Percentiles rank a stretch among this genome's conserved stretches.
Conservation (phyloP, 139 green algal species). For the Gonium pectorale region DNA sequence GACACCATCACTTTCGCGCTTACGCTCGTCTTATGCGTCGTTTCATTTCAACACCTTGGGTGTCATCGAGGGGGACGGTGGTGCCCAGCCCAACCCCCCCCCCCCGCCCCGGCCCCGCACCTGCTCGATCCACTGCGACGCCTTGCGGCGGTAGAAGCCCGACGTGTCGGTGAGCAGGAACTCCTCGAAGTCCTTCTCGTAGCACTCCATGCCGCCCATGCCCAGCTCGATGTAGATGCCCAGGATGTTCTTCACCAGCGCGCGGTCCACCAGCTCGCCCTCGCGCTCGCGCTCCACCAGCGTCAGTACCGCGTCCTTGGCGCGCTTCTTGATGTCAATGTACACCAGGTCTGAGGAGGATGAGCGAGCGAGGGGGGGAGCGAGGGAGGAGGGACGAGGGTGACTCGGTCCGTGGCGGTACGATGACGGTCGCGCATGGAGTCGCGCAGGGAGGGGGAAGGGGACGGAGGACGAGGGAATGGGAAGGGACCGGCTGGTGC, state of each 20-base stretch:
- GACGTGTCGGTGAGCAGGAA: conserved; percentile 84
- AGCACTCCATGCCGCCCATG: conserved; percentile 93
- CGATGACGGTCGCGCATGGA: no score
- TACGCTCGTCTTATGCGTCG: no score
- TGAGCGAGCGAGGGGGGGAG: not conserved
- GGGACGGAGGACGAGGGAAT: no score
- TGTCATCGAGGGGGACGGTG: no score
- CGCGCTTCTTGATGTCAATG: conserved; percentile 74
- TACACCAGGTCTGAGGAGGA: conserved; percentile 96
- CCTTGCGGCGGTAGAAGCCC: conserved; percentile 90
- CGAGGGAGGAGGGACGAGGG: not conserved
- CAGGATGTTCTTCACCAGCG: conserved; percentile 95
- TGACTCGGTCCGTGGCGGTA: not conserved
- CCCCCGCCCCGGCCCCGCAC: conserved; percentile 30
- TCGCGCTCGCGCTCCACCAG: conserved; percentile 92
- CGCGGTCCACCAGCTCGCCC: conserved; percentile 92
- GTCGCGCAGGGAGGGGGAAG: no score
- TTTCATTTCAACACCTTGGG: no score
- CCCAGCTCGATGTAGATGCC: conserved; percentile 96
- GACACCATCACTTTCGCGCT: no score
- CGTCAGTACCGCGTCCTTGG: conserved; percentile 83
- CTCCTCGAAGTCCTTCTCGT: conserved; percentile 97
- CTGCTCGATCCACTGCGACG: conserved; percentile 82
- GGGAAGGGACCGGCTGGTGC: no score
- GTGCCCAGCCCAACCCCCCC: not conserved